Percentiles rank a stretch among this genome's conserved stretches.
Conservation (phyloP, 2,329 filamentous ascomycete species). For the Sporothrix variecibatus region DNA sequence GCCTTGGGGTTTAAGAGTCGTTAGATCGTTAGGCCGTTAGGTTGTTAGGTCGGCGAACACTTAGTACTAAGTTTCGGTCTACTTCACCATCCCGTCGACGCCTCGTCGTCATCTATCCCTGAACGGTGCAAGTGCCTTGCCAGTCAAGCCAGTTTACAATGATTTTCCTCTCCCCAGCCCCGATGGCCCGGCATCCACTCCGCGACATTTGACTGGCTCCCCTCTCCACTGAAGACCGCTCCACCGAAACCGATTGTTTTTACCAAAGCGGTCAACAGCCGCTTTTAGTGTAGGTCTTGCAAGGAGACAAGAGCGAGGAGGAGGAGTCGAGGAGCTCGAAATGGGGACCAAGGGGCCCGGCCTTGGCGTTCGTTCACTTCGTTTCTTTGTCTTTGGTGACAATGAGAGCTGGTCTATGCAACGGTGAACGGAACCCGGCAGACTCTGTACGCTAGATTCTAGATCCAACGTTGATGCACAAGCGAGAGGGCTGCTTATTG, state of each 20-base stretch:
- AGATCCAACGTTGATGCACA: neutral
- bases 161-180: neutral
- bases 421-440: neutral
- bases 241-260: neutral
- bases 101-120: constrained; percentile 1
- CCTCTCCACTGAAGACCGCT: neutral
- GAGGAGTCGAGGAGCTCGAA: neutral
- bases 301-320: neutral
- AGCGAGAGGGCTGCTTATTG: neutral
- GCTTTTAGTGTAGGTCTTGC: neutral
- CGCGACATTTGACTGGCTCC: neutral
- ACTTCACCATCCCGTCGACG: neutral
- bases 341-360: neutral
- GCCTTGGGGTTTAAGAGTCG: neutral
- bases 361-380: neutral
- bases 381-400: neutral
- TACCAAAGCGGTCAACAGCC: constrained; percentile 3
- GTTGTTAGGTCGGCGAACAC: neutral
- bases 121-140: neutral
- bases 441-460: neutral
- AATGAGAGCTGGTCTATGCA: neutral
- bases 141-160: neutral
- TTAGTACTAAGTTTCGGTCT: too few species aligned
- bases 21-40: neutral
- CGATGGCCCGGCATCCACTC: neutral